Conservation (phyloP, 2,329 filamentous ascomycete species). For the Neofusicoccum kwambonambiense region DNA sequence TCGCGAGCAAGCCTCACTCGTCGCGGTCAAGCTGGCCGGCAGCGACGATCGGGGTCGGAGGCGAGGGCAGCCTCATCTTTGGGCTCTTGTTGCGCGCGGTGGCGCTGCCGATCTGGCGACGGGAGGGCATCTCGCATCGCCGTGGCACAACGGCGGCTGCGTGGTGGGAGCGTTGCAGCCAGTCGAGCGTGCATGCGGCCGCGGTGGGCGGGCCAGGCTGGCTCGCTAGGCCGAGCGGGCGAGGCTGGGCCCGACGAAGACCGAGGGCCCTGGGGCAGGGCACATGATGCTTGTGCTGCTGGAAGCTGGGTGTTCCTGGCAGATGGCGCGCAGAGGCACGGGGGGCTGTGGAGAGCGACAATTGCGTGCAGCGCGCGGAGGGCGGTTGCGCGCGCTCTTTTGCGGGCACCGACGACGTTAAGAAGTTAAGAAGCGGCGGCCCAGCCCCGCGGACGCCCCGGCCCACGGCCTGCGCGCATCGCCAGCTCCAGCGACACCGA, state of each 20-base stretch:
- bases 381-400: neutral
- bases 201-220: neutral
- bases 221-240: neutral
- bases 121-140: neutral
- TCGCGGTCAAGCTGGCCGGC: neutral
- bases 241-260: neutral
- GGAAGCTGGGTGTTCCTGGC: neutral
- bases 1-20: neutral
- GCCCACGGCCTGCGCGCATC: too few relatives aligned
- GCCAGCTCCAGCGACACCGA: too few relatives aligned
- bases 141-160: neutral
- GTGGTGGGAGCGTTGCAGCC: neutral
- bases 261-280: neutral
- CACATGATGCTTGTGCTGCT: neutral
- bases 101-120: neutral
- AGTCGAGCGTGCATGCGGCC: neutral
- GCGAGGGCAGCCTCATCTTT: neutral
- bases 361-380: neutral
- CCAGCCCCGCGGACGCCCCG: too few relatives aligned
- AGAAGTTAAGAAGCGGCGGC: neutral
- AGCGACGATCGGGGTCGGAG: neutral
- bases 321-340: neutral
- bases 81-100: neutral
- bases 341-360: neutral
- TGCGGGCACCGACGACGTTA: neutral